A percentile compares a stretch with the other conserved stretches of the same genome.
phyloP scores from a whole-genome alignment of 1,284 basidiomycete genomes.

The Ganoderma resinaceum region DNA sequence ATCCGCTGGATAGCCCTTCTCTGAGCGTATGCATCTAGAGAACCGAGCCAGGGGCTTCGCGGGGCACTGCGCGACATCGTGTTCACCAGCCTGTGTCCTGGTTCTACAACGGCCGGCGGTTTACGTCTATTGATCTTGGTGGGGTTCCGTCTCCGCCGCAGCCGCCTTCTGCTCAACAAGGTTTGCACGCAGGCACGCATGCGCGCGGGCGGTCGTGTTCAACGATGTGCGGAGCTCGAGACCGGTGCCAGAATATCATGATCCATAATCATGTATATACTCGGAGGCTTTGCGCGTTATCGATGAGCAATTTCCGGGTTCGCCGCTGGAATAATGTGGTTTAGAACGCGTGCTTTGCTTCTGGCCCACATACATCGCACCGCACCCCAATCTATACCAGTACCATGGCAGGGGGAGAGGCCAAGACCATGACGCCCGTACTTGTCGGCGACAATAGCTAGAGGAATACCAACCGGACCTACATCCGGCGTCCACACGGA shows the following conservation, averaged over 20 bases:
- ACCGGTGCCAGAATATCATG: neutral
- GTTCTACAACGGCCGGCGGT: neutral
- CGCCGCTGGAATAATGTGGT: neutral
- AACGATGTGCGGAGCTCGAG: neutral
- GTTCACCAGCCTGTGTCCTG: neutral
- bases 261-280: too few relatives aligned
- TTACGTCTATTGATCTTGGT: neutral
- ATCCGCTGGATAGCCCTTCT: neutral
- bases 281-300: neutral
- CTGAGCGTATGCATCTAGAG: neutral
- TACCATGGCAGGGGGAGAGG: neutral
- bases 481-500: constrained; percentile 4
- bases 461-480: neutral
- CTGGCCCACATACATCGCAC: neutral
- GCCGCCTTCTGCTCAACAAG: neutral
- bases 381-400: neutral
- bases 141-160: neutral
- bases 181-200: neutral
- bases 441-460: neutral
- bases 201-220: neutral
- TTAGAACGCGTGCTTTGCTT: neutral
- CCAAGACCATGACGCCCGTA: neutral
- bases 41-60: neutral
- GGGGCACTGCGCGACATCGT: neutral
- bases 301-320: neutral